These are phyloP conservation scores for Aspergillus piperis DNA, from an alignment of 2,329 filamentous ascomycete genomes.

Conservation along the genomic window DNA sequence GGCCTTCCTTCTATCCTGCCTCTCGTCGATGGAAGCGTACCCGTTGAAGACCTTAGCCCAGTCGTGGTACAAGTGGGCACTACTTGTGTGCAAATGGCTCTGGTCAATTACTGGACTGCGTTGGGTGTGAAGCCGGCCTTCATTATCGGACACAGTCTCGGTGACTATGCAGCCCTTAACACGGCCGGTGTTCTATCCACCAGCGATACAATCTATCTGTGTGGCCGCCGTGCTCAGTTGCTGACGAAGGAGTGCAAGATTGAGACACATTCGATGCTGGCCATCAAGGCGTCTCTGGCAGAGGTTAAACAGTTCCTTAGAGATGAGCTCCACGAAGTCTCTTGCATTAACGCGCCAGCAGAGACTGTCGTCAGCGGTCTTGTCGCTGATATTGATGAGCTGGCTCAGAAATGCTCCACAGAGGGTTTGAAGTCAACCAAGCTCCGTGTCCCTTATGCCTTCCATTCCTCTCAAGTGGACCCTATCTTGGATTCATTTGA, in stretches of 20 bases:
- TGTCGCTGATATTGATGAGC: constrained; percentile 37
- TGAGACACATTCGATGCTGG: constrained; percentile 49
- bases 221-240: constrained; percentile 44
- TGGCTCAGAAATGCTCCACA: constrained; percentile 38
- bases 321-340: constrained; percentile 33
- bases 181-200: constrained; percentile 39
- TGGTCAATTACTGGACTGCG: constrained; percentile 40
- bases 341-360: constrained; percentile 48
- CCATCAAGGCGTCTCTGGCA: constrained; percentile 41
- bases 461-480: constrained; percentile 51
- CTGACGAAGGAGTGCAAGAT: constrained; percentile 43
- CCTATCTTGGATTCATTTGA: constrained; percentile 48
- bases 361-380: constrained; percentile 48
- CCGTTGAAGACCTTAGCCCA: constrained; percentile 28
- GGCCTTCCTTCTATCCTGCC: constrained; percentile 41
- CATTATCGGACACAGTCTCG: constrained; percentile 47
- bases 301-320: constrained; percentile 60
- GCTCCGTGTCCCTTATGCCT: constrained; percentile 48
- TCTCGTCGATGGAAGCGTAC: constrained; percentile 35
- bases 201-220: constrained; percentile 54
- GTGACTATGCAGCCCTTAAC: constrained; percentile 43
- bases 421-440: constrained; percentile 45
- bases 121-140: constrained; percentile 41
- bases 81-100: constrained; percentile 43
- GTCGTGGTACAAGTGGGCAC: constrained; percentile 40